Evolutionary conservation across 805 yeast genomes (phyloP), one percentile per base, ranked within the genome.

Genomic region (Barnettozyma californica): DNA sequence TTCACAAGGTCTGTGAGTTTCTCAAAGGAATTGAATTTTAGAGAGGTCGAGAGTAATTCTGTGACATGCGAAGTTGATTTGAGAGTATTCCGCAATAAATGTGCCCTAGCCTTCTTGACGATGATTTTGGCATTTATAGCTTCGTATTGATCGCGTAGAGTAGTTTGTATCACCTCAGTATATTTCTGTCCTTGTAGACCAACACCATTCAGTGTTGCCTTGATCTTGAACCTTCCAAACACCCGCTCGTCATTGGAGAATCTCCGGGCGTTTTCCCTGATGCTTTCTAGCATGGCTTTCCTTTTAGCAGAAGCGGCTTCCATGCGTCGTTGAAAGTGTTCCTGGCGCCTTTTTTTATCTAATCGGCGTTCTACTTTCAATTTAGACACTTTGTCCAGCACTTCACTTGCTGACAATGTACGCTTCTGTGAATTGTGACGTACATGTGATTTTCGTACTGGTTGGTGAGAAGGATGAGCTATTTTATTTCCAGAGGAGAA

Each of bases 351-450:
- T 9, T 5, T 11, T 4, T n/a, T 42, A 19, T 38, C 41, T 10
- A 23, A 10, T 13, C 31, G 31, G 19, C 19, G 8, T 8, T 48
- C 48, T 26, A 23, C 33, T 41, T 45, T 48, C n/a, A 41, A 38
- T 10, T 33, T 42, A 13, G 48, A 29, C 9, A 42, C 51, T 33
- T 33, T 48, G 11, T 48, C 46, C 14, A 37, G 31, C 4, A 48
- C 46, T 14, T 48, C 46, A 8, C 41, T 27, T 7, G 51, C 31
- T 8, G 51, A 41, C 4, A 48, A 21, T 3, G 48, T 45, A 27
- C 48, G 41, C 31, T 42, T 44, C 26, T 38, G 37, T 18, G 42
- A 10, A n/a, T 34, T 45, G 26, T 33, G 36, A 16, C 38, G 21
- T 13, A 13, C 14, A 6, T 5, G 33, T 14, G 33, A 2, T 29